Evolutionary conservation across 1,284 basidiomycete species (phyloP).

Genomic region (Rhodofomes roseus): DNA sequence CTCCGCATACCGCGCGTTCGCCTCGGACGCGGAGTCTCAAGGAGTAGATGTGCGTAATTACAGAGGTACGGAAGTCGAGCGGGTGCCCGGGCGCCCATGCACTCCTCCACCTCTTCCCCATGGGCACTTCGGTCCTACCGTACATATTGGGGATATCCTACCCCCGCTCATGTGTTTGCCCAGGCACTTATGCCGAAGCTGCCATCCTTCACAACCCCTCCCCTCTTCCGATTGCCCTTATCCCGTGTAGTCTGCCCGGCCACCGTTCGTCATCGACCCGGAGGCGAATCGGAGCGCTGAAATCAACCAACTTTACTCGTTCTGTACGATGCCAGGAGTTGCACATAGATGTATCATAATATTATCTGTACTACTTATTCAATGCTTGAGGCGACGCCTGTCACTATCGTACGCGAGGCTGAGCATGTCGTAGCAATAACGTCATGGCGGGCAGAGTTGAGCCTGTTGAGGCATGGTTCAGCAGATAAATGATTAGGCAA

Average conservation of each 20-base stretch:
- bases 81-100: not conserved
- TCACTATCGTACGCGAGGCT: not conserved
- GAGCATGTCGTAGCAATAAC: not conserved
- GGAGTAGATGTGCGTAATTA: not conserved
- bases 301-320: not conserved
- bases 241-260: not conserved
- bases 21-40: not conserved
- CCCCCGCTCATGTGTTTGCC: not conserved
- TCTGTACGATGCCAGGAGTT: not conserved
- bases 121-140: constrained; percentile 1
- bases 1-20: not conserved
- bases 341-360: not conserved
- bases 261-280: not conserved
- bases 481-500: not conserved
- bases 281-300: not conserved
- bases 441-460: not conserved
- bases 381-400: too few species aligned
- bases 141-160: constrained; percentile 2
- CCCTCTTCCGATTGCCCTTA: not conserved
- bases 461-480: not conserved
- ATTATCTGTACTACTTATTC: not conserved
- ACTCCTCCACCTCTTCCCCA: not conserved
- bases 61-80: not conserved
- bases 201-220: not conserved
- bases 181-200: not conserved